Evolutionary conservation across 1,284 basidiomycete species (phyloP).

Genomic region (Trametes pubescens): DNA sequence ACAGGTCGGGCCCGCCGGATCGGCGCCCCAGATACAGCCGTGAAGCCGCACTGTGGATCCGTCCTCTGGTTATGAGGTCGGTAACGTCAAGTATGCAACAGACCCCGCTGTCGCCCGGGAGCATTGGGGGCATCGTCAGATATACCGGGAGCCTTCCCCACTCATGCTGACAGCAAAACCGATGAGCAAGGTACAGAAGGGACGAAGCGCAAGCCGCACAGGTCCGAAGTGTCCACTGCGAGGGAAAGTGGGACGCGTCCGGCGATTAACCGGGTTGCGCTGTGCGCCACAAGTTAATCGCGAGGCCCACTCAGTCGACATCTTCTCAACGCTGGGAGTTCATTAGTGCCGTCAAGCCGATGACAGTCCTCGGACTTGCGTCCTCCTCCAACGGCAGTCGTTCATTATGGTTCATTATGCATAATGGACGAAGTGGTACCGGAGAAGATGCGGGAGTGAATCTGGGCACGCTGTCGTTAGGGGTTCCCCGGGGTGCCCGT

Average conservation of each 20-base stretch:
- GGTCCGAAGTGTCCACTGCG: slow-evolving; percentile 18
- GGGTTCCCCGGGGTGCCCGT: slow-evolving; percentile 21
- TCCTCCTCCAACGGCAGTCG: slow-evolving; percentile 14
- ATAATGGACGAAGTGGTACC: slow-evolving; percentile 24
- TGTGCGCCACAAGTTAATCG: slow-evolving; percentile 17
- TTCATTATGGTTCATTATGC: slow-evolving; percentile 28
- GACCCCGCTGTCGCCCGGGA: slow-evolving; percentile 11
- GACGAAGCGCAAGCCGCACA: slow-evolving; percentile 10
- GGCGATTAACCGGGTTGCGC: slow-evolving; percentile 30
- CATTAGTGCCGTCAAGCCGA: slow-evolving; percentile 23
- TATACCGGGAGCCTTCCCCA: slow-evolving; percentile 2
- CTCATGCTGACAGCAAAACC: slow-evolving; percentile 17
- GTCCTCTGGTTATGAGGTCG: slow-evolving; percentile 9
- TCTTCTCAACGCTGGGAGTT: slow-evolving; percentile 25
- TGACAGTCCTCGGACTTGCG: slow-evolving; percentile 12
- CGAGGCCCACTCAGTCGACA: slow-evolving; percentile 21
- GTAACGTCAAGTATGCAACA: slow-evolving; percentile 15
- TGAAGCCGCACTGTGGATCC: slow-evolving; percentile 19
- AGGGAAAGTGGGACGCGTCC: slow-evolving; percentile 20
- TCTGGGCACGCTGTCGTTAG: slow-evolving; percentile 18
- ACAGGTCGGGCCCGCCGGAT: slow-evolving; percentile 11
- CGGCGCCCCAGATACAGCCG: slow-evolving; percentile 2
- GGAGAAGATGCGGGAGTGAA: slow-evolving; percentile 16
- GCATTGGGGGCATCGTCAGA: slow-evolving; percentile 6
- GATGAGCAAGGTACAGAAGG: slow-evolving; percentile 33